Evolutionary conservation across 2,329 filamentous ascomycete species (phyloP).

Genomic region (Macrophomina tecta): DNA sequence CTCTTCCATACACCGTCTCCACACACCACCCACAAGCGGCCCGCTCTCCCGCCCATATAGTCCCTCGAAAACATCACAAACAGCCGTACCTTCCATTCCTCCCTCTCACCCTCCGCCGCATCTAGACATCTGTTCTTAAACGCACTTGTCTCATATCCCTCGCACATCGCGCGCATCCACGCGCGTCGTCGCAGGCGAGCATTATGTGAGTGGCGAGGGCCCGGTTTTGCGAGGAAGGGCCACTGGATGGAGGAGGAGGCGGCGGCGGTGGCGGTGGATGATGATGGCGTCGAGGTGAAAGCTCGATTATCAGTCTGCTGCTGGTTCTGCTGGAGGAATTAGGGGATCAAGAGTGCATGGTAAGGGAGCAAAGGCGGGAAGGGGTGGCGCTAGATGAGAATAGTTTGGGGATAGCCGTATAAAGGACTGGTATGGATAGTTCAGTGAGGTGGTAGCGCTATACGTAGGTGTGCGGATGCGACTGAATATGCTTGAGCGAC

Average conservation of each 20-base stretch:
- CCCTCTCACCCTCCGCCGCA: conserved; percentile 51
- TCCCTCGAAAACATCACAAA: neutral
- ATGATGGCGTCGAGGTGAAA: conserved; percentile 32
- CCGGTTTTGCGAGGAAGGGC: neutral
- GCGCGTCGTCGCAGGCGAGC: conserved; percentile 49
- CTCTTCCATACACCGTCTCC: conserved; percentile 41
- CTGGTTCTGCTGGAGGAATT: conserved; percentile 36
- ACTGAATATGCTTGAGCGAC: neutral
- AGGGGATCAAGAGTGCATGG: conserved; percentile 39
- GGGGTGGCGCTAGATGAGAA: conserved; percentile 28
- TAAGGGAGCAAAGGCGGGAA: conserved; percentile 39
- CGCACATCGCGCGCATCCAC: conserved; percentile 57
- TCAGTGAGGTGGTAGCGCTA: neutral
- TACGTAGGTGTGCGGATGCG: neutral
- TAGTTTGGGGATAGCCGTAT: conserved; percentile 2
- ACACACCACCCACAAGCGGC: too few species aligned
- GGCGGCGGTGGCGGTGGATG: neutral
- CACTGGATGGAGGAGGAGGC: neutral
- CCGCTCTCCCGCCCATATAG: conserved; percentile 53
- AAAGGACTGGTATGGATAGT: neutral
- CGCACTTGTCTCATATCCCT: conserved; percentile 62
- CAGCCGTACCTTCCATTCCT: neutral
- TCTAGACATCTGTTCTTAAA: conserved; percentile 51
- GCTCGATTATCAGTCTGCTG: conserved; percentile 41
- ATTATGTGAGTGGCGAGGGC: conserved; percentile 45